These are phyloP conservation scores for Verbascum thapsus DNA, from an alignment of 257 asterid species.

Conservation along the genomic window DNA sequence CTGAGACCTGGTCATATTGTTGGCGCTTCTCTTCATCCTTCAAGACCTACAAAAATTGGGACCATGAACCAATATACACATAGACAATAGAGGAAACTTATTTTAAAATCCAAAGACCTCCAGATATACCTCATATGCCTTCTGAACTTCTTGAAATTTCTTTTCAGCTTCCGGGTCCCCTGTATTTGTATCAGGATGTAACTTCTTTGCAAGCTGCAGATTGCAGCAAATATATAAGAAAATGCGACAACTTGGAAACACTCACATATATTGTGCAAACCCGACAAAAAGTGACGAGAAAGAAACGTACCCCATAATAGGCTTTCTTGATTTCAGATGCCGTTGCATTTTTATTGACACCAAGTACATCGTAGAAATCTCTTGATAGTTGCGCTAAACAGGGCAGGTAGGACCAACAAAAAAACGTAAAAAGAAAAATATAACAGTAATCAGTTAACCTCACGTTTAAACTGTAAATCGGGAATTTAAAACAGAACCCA, in stretches of 20 bases:
- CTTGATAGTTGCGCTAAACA: constrained; percentile 52
- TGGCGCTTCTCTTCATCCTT: constrained; percentile 89
- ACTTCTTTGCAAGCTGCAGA: constrained; percentile 80
- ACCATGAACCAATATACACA: background rate
- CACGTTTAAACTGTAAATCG: background rate
- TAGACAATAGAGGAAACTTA: background rate
- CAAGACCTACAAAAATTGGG: constrained; percentile 59
- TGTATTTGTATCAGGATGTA: constrained; percentile 94
- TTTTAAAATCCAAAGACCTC: constrained; percentile 10
- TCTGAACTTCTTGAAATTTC: constrained; percentile 88
- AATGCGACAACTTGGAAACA: background rate
- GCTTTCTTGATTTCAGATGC: constrained; percentile 84
- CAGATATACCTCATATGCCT: constrained; percentile 77
- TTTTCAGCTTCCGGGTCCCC: constrained; percentile 81
- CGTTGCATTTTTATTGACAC: constrained; percentile 73
- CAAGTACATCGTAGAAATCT: constrained; percentile 79
- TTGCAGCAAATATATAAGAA: constrained; percentile 24
- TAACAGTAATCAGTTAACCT: background rate
- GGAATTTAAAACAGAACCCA: constrained; percentile 7
- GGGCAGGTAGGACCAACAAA: constrained; percentile 5
- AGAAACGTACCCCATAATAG: constrained; percentile 65
- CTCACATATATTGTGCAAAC: background rate
- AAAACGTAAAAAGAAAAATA: background rate
- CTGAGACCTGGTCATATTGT: constrained; percentile 78
- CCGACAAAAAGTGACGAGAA: background rate